These are phyloP conservation scores for Geranomyces michiganensis DNA, from an alignment of 192 early-diverging fungal species.

Conservation along the genomic window DNA sequence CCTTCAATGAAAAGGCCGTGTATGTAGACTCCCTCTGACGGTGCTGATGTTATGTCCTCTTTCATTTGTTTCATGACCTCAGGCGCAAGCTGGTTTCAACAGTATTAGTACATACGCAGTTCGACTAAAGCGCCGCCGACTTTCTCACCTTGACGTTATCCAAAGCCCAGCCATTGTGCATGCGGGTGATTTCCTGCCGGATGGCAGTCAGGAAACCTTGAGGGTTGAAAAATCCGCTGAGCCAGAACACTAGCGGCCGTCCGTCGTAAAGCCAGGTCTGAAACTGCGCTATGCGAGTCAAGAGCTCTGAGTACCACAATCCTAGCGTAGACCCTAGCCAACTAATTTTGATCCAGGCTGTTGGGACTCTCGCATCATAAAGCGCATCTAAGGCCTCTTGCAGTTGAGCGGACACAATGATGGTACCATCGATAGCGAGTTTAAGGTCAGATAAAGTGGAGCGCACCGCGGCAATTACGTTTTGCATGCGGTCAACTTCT, in stretches of 20 bases:
- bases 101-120: slow-evolving; percentile 16
- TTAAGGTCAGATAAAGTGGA: slow-evolving; percentile 61
- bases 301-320: slow-evolving; percentile 63
- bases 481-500: slow-evolving; percentile 69
- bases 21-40: slow-evolving; percentile 67
- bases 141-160: slow-evolving; percentile 59
- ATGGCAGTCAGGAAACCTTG: slow-evolving; percentile 73
- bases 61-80: slow-evolving; percentile 76
- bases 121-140: not conserved
- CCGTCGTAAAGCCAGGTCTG: slow-evolving; percentile 66
- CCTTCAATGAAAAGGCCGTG: slow-evolving; percentile 71
- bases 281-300: slow-evolving; percentile 58
- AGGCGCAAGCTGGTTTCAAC: slow-evolving; percentile 50
- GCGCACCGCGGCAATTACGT: slow-evolving; percentile 56
- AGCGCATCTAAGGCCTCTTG: slow-evolving; percentile 67
- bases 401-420: slow-evolving; percentile 58
- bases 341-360: slow-evolving; percentile 60
- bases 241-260: slow-evolving; percentile 66
- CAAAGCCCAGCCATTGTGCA: slow-evolving; percentile 64
- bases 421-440: slow-evolving; percentile 68
- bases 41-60: slow-evolving; percentile 64
- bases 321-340: slow-evolving; percentile 63
- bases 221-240: slow-evolving; percentile 68
- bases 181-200: slow-evolving; percentile 65
- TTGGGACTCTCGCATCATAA: slow-evolving; percentile 64